A percentile compares a stretch with the other conserved stretches of the same genome.
Conservation (phyloP, 169 alveolate species). For the Plasmodium coatneyi region DNA sequence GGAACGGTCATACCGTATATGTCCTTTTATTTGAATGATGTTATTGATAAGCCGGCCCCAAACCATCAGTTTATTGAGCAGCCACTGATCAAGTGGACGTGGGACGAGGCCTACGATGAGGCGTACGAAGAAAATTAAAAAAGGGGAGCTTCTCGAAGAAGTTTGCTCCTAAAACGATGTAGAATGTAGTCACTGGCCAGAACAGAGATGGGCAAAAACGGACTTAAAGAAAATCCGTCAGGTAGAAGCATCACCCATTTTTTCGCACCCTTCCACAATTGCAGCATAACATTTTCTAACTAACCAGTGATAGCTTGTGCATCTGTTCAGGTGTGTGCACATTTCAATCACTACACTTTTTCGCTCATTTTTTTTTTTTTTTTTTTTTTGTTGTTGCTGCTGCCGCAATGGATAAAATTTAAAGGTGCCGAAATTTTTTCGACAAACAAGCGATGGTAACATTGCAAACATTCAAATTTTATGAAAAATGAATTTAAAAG, state of each 20-base stretch:
- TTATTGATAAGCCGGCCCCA: slow-evolving; percentile 91
- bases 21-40: slow-evolving; percentile 88
- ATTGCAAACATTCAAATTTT: not conserved
- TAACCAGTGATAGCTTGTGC: not conserved
- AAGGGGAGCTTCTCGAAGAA: not conserved
- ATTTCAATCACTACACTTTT: not conserved
- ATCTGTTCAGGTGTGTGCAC: not conserved
- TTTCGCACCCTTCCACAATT: not conserved
- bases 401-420: not conserved
- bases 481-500: slow-evolving; percentile 12
- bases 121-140: slow-evolving; percentile 87
- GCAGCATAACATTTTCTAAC: not conserved
- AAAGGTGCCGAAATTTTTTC: not conserved
- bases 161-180: not conserved
- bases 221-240: not conserved
- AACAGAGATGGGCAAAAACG: not conserved
- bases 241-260: not conserved
- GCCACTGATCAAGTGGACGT: slow-evolving; percentile 94
- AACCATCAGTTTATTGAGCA: slow-evolving; percentile 88
- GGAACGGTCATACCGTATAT: slow-evolving; percentile 92
- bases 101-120: slow-evolving; percentile 95
- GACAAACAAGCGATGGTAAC: not conserved
- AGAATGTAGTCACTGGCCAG: not conserved
- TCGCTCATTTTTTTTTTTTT: not conserved
- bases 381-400: not conserved